Conservation (phyloP, 1,139 yeast species). For the Pneumocystis sp. region DNA sequence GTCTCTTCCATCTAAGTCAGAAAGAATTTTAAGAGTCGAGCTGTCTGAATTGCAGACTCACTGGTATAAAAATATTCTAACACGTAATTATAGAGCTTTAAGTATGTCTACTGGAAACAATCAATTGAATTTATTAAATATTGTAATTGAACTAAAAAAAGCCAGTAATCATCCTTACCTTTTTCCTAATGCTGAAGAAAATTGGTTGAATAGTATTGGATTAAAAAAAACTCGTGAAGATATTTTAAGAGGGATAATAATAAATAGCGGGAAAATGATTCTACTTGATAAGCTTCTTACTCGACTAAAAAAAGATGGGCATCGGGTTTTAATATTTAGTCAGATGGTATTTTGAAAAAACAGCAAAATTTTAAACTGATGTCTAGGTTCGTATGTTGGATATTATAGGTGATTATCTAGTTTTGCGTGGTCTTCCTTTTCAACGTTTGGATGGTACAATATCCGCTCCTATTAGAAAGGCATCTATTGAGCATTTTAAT, state of each 20-base stretch:
- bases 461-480: conserved; percentile 83
- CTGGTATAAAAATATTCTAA: conserved; percentile 81
- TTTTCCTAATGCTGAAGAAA: conserved; percentile 84
- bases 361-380: background rate
- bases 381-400: conserved; percentile 53
- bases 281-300: conserved; percentile 75
- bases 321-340: conserved; percentile 81
- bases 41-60: conserved; percentile 89
- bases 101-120: conserved; percentile 60
- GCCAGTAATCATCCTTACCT: conserved; percentile 95
- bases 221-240: conserved; percentile 48
- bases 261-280: conserved; percentile 98
- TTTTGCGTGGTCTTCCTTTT: conserved; percentile 76
- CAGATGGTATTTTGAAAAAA: conserved; percentile 55
- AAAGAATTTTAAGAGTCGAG: conserved; percentile 86
- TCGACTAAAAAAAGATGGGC: conserved; percentile 80
- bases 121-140: conserved; percentile 71
- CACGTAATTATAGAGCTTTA: conserved; percentile 80
- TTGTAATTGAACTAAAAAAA: conserved; percentile 90
- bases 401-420: conserved; percentile 81
- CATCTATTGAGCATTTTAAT: conserved; percentile 91
- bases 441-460: conserved; percentile 95
- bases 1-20: conserved; percentile 87
- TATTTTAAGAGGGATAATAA: conserved; percentile 73
- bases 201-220: conserved; percentile 50